These are phyloP conservation scores for Phytophthora hibernalis DNA, from an alignment of 352 stramenopile species.

Conservation along the genomic window DNA sequence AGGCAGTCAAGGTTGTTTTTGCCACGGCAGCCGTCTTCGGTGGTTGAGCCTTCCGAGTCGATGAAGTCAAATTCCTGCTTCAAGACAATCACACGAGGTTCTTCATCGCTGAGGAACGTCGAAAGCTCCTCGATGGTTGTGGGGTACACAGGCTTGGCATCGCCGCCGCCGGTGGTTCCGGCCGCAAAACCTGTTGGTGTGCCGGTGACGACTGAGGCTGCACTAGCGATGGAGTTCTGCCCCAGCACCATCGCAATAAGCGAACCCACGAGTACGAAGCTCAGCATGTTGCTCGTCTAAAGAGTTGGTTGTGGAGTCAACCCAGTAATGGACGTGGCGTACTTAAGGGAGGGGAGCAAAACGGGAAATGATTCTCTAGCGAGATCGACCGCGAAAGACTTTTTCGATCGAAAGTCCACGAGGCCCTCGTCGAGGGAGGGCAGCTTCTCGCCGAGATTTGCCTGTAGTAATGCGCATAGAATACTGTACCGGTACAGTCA, in stretches of 20 bases:
- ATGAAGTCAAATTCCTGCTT: conserved; percentile 56
- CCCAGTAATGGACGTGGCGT: neutral
- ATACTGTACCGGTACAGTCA: too few relatives aligned
- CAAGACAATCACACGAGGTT: conserved; percentile 54
- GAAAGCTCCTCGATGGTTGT: conserved; percentile 47
- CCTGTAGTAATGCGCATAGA: too few relatives aligned
- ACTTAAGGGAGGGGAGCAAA: neutral
- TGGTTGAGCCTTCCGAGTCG: conserved; percentile 49
- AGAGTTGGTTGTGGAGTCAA: neutral
- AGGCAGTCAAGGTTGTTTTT: conserved; percentile 48
- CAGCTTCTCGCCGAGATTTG: neutral
- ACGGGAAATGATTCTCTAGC: neutral
- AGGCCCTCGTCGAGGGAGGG: too few relatives aligned
- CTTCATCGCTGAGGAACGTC: conserved; percentile 38
- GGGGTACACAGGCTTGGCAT: conserved; percentile 43
- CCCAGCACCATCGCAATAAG: neutral
- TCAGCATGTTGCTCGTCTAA: neutral
- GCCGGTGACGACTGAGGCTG: neutral
- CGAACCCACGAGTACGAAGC: neutral
- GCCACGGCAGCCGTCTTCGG: conserved; percentile 47
- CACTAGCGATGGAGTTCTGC: neutral
- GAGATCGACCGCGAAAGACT: too few relatives aligned
- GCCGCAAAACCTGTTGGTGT: conserved; percentile 14
- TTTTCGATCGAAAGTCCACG: neutral
- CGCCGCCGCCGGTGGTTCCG: conserved; percentile 46